Conservation (phyloP, 108 stramenopile genomes). For the Poteriospumella lacustris region DNA sequence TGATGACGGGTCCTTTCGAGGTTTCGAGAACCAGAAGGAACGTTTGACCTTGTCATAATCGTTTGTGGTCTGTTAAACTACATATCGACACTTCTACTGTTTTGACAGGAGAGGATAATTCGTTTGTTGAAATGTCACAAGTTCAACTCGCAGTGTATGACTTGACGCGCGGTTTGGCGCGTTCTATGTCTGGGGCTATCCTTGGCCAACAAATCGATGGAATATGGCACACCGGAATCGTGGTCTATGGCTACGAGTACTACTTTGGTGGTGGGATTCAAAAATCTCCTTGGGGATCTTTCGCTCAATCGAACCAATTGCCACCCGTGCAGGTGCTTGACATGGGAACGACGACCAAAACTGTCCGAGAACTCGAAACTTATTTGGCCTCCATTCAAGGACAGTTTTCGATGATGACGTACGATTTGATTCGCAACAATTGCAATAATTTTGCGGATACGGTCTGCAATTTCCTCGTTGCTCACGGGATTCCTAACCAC, state of each 20-base stretch:
- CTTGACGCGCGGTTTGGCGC: slow-evolving; percentile 46
- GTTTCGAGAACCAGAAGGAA: too few species aligned
- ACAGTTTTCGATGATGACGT: slow-evolving; percentile 41
- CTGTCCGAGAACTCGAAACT: slow-evolving; percentile 38
- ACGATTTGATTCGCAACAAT: slow-evolving; percentile 51
- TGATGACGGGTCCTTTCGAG: too few species aligned
- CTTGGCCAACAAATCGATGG: slow-evolving; percentile 51
- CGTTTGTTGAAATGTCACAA: too few species aligned
- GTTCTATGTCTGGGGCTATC: slow-evolving; percentile 34
- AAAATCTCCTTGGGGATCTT: neutral
- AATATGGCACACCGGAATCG: slow-evolving; percentile 46
- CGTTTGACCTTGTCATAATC: too few species aligned
- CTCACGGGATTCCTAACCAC: slow-evolving; percentile 39
- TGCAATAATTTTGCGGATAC: slow-evolving; percentile 54
- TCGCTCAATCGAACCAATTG: slow-evolving; percentile 36
- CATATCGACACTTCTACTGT: too few species aligned
- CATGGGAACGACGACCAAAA: slow-evolving; percentile 41
- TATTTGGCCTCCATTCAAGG: slow-evolving; percentile 37
- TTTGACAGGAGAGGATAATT: too few species aligned
- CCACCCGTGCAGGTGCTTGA: slow-evolving; percentile 37
- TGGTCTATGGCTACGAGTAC: slow-evolving; percentile 47
- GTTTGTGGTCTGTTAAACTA: too few species aligned
- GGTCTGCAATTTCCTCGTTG: slow-evolving; percentile 42
- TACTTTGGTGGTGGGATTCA: slow-evolving; percentile 55
- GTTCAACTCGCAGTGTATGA: slow-evolving; percentile 55